Conservation (phyloP, 1,139 yeast species). For the Kluyveromyces marxianus region DNA sequence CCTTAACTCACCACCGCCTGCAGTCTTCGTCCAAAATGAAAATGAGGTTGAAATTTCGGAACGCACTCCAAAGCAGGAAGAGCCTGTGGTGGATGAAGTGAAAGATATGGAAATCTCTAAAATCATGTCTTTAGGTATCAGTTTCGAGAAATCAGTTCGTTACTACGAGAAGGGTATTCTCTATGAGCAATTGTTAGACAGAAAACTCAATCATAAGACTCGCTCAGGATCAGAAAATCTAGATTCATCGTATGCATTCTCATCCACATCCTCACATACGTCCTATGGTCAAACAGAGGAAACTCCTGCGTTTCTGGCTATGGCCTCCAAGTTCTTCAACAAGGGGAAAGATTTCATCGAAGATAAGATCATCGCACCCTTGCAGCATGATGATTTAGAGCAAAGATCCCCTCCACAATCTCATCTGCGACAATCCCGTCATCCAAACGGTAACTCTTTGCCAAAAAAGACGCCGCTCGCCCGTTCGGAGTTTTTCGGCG, state of each 20-base stretch:
- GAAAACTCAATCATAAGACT: slow-evolving; percentile 3
- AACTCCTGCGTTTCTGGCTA: slow-evolving; percentile 10
- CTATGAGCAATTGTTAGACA: slow-evolving; percentile 18
- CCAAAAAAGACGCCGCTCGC: too few relatives aligned
- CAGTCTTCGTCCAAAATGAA: neutral
- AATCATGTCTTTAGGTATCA: slow-evolving; percentile 26
- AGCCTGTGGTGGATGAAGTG: slow-evolving; percentile 23
- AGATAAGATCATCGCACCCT: slow-evolving; percentile 5
- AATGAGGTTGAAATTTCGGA: neutral
- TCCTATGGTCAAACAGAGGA: too few relatives aligned
- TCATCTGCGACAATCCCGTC: too few relatives aligned
- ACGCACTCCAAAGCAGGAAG: neutral
- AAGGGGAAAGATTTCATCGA: slow-evolving; percentile 26
- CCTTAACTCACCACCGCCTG: slow-evolving; percentile 6
- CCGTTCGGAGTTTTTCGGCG: too few relatives aligned
- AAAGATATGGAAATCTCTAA: slow-evolving; percentile 30
- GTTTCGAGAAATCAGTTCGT: slow-evolving; percentile 17
- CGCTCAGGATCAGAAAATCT: too few relatives aligned
- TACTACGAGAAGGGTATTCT: slow-evolving; percentile 22
- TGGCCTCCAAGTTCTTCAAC: slow-evolving; percentile 21
- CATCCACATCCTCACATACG: too few relatives aligned
- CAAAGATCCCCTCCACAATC: too few relatives aligned
- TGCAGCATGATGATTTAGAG: neutral
- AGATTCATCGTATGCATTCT: too few relatives aligned
- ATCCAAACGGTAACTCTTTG: too few relatives aligned